A percentile compares a stretch with the other conserved stretches of the same genome.
Conservation (phyloP, 129 eudicot species). For the Flaveria trinervia region DNA sequence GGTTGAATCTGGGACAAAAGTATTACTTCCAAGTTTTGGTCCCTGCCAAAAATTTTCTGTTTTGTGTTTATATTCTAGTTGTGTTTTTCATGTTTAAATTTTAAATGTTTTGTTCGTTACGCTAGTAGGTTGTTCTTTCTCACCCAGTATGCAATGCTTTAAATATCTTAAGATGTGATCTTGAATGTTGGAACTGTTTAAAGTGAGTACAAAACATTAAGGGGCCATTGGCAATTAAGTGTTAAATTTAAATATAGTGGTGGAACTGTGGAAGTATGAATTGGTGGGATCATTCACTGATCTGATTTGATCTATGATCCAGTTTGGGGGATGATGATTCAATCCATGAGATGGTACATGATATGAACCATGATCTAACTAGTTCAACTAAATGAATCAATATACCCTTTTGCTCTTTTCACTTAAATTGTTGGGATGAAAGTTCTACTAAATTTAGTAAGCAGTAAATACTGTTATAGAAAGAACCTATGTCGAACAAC, state of each 20-base stretch:
- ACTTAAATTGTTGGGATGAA: background rate
- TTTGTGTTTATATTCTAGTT: background rate
- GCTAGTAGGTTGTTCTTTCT: background rate
- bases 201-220: slow-evolving; percentile 19
- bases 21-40: background rate
- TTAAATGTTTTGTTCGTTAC: slow-evolving; percentile 8
- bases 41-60: background rate
- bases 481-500: background rate
- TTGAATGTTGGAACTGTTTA: slow-evolving; percentile 1
- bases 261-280: slow-evolving; percentile 23
- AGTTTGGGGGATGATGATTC: background rate
- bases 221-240: background rate
- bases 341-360: background rate
- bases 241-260: background rate
- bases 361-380: slow-evolving; percentile 10
- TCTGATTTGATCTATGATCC: slow-evolving; percentile 11
- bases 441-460: background rate
- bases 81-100: background rate
- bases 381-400: slow-evolving; percentile 1
- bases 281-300: background rate
- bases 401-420: background rate
- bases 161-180: slow-evolving; percentile 8
- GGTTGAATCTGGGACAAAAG: background rate
- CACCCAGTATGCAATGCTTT: slow-evolving; percentile 10
- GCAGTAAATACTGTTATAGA: background rate